Base-by-base conservation (phyloP, 192 early-diverging fungal species). In the Gaertneriomyces semiglobifer region DNA sequence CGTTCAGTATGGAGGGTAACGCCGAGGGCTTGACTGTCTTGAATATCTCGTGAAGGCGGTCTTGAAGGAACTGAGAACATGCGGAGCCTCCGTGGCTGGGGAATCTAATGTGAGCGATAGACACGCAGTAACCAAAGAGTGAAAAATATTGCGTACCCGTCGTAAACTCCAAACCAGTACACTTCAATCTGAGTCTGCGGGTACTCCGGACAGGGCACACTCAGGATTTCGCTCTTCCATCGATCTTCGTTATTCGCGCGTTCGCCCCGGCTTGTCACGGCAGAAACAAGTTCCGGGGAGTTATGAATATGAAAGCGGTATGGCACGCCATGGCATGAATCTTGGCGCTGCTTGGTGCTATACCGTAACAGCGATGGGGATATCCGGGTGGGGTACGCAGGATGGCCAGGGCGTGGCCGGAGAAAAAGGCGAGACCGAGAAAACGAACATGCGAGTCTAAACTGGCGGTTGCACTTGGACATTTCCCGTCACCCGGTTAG, bases 161-260 rank as follows among this genome's bases (percentile, higher is more conserved):
- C 63, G 39, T 53, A 65, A 11, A 65, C 63, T 10, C 19, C 63
- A 53, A 65, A 65, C 50, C 50, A 54, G 33, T 65, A 65, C 33
- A 65, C 39, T 12, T 65, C 63, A 7, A 40, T 8, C 48, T n/a
- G 9, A 4, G 4, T 53, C 5, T n/a, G 16, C 6, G 6, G 16
- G 7, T 57, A 11, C 7, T 54, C 50, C 18, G 63, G 63, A 8
- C n/a, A 40, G 1, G 48, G 50, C 7, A 65, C 63, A 6, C 38
- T 47, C 10, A 65, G 33, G 0, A 33, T 18, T 39, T 53, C 43
- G n/a, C 7, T 53, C 12, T 25, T 40, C 18, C 8, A 33, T 54
- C 63, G 44, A 43, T 65, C 63, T 48, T 65, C 63, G 40, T 65
- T 65, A 11, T 52, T 14, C 3, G 19, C 33, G 2, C 63, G 63